These are phyloP conservation scores for Nigrospora oryzae DNA, from an alignment of 2,329 filamentous ascomycete genomes.

Conservation along the genomic window DNA sequence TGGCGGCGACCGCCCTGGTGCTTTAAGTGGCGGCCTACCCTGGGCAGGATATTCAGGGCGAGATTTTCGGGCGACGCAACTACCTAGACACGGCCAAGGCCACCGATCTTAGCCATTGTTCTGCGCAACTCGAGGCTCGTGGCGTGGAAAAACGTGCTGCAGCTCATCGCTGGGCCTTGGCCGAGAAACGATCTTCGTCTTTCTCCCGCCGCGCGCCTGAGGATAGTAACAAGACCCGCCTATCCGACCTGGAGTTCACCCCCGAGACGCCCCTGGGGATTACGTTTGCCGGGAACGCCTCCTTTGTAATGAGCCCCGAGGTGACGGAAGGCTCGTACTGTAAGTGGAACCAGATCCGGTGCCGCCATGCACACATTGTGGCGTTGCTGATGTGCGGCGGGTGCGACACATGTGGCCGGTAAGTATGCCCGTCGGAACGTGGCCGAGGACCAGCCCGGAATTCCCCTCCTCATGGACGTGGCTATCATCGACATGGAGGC, in stretches of 20 bases:
- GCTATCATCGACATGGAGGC: constrained; percentile 46
- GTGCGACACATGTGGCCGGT: constrained; percentile 39
- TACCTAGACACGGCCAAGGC: constrained; percentile 31
- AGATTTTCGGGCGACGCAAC: constrained; percentile 38
- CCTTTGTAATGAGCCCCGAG: constrained; percentile 43
- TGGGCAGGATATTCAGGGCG: constrained; percentile 37
- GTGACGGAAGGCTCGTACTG: constrained; percentile 46
- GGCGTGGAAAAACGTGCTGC: constrained; percentile 34
- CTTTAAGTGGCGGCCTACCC: constrained; percentile 32
- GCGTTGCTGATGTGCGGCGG: no score
- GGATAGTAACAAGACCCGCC: constrained; percentile 22
- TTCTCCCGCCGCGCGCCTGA: constrained; percentile 22
- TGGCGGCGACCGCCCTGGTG: constrained; percentile 8
- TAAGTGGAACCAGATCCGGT: no score
- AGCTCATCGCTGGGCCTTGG: constrained; percentile 30
- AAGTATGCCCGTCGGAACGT: constrained; percentile 41
- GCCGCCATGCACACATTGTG: no score
- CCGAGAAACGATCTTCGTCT: constrained; percentile 20
- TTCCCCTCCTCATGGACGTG: constrained; percentile 40
- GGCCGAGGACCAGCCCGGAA: constrained; percentile 35
- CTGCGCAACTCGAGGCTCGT: constrained; percentile 34
- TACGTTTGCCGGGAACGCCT: constrained; percentile 32
- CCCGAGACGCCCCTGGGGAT: constrained; percentile 20
- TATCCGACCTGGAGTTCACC: constrained; percentile 16
- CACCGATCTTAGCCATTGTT: constrained; percentile 36